Conservation (phyloP, 2,329 filamentous ascomycete species). For the Pseudopithomyces chartarum region DNA sequence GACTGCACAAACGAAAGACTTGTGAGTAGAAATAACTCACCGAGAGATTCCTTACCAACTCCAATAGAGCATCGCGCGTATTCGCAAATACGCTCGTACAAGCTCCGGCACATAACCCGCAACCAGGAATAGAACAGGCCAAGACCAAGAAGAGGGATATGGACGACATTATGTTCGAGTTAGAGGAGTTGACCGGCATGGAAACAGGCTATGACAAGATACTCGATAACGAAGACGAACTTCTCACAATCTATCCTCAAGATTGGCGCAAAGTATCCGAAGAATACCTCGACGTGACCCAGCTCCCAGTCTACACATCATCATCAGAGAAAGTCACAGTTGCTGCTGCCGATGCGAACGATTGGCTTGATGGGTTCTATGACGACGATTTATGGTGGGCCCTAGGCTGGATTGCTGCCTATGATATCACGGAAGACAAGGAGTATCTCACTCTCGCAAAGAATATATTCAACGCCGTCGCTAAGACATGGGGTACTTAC, state of each 20-base stretch:
- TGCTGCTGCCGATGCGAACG: conserved; percentile 19
- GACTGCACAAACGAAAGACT: conserved; percentile 39
- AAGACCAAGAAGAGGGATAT: conserved; percentile 10
- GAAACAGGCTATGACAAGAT: conserved; percentile 29
- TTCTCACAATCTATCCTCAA: conserved; percentile 22
- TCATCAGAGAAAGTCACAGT: conserved; percentile 15
- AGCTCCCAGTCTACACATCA: conserved; percentile 11
- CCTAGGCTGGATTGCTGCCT: conserved; percentile 60
- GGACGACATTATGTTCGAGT: conserved; percentile 13
- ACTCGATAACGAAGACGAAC: conserved; percentile 20
- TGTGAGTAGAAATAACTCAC: not conserved
- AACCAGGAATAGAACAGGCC: conserved; percentile 29
- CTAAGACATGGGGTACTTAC: conserved; percentile 40
- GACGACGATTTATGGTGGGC: conserved; percentile 60
- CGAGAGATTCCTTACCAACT: not conserved
- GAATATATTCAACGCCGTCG: conserved; percentile 56
- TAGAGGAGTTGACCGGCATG: conserved; percentile 9
- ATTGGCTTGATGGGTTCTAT: conserved; percentile 53
- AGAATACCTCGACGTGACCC: conserved; percentile 16
- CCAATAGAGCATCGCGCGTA: conserved; percentile 39
- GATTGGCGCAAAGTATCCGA: conserved; percentile 21
- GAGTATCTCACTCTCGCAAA: conserved; percentile 55
- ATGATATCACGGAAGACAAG: conserved; percentile 54
- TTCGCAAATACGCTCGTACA: conserved; percentile 52
- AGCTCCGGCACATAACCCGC: conserved; percentile 38